Conservation (phyloP, 2,329 filamentous ascomycete species). For the Aspergillus jensenii region DNA sequence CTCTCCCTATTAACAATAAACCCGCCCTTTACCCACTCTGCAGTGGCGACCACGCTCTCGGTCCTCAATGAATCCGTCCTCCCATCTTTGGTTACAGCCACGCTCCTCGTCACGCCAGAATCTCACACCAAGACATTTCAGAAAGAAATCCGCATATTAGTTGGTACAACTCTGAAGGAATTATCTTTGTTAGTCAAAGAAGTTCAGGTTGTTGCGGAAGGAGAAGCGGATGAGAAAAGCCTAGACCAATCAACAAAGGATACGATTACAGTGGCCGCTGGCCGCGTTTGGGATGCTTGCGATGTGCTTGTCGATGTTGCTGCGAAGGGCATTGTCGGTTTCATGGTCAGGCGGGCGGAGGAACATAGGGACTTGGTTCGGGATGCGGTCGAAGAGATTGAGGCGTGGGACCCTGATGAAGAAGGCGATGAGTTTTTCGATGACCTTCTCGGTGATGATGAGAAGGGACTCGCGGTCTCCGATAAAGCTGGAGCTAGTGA, state of each 20-base stretch:
- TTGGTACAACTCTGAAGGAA: constrained; percentile 62
- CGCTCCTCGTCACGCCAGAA: constrained; percentile 62
- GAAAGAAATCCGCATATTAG: constrained; percentile 61
- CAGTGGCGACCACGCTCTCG: constrained; percentile 67
- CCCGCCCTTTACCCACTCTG: constrained; percentile 79
- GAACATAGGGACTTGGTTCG: constrained; percentile 73
- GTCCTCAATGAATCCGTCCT: constrained; percentile 73
- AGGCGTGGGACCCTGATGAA: constrained; percentile 80
- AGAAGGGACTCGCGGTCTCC: constrained; percentile 7
- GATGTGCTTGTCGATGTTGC: constrained; percentile 68
- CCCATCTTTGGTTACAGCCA: constrained; percentile 70
- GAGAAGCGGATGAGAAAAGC: constrained; percentile 23
- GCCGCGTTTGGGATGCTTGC: constrained; percentile 79
- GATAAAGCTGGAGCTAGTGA: constrained; percentile 18
- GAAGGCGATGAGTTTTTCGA: constrained; percentile 57
- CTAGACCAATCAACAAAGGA: constrained; percentile 40
- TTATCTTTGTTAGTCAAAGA: constrained; percentile 60
- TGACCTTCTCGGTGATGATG: constrained; percentile 34
- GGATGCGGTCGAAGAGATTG: constrained; percentile 81
- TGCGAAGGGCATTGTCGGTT: constrained; percentile 65
- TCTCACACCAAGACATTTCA: constrained; percentile 65
- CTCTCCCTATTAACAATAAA: constrained; percentile 84
- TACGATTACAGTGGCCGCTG: constrained; percentile 66
- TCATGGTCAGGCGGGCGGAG: constrained; percentile 70
- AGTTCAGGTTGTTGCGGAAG: constrained; percentile 52